phyloP scores from a whole-genome alignment of 495 filamentous ascomycete species.

The Xylaria scruposa region DNA sequence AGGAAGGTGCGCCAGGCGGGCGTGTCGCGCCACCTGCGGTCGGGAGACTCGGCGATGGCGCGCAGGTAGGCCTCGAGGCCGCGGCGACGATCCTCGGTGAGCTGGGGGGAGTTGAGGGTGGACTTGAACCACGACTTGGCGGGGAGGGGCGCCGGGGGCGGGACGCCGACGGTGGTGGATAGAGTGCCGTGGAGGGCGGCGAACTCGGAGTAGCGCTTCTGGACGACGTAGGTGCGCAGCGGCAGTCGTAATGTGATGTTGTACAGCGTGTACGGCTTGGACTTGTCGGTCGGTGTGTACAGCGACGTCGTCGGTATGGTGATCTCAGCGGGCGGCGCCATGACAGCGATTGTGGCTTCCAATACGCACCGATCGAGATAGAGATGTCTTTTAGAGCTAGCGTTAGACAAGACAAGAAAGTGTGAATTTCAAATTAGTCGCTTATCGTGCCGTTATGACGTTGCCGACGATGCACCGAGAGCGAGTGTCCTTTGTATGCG shows the following conservation, averaged over 20 bases:
- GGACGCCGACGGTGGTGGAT: conserved; percentile 62
- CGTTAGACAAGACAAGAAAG: conserved; percentile 44
- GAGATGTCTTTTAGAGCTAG: conserved; percentile 27
- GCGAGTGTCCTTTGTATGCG: background rate
- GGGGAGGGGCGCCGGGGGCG: conserved; percentile 71
- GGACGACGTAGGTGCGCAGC: conserved; percentile 82
- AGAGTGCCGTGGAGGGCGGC: conserved; percentile 74
- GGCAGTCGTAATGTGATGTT: conserved; percentile 89
- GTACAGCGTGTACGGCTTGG: conserved; percentile 88
- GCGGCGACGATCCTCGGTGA: conserved; percentile 79
- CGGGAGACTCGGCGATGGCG: conserved; percentile 75
- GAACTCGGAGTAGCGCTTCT: conserved; percentile 97
- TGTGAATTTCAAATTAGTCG: background rate
- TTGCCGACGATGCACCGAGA: background rate
- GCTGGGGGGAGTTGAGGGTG: conserved; percentile 74
- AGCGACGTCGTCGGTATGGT: conserved; percentile 78
- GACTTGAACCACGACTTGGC: conserved; percentile 85
- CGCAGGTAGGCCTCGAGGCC: conserved; percentile 83
- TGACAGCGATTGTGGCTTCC: conserved; percentile 39
- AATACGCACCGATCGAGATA: background rate
- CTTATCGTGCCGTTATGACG: background rate
- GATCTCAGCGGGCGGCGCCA: conserved; percentile 81
- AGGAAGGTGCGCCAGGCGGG: conserved; percentile 86
- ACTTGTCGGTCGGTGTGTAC: conserved; percentile 52
- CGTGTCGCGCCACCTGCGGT: conserved; percentile 85